Evolutionary conservation across 75 land plant genomes (phyloP), one percentile per base, ranked within the genome.

Genomic region (Adiantum capillusveneris): DNA sequence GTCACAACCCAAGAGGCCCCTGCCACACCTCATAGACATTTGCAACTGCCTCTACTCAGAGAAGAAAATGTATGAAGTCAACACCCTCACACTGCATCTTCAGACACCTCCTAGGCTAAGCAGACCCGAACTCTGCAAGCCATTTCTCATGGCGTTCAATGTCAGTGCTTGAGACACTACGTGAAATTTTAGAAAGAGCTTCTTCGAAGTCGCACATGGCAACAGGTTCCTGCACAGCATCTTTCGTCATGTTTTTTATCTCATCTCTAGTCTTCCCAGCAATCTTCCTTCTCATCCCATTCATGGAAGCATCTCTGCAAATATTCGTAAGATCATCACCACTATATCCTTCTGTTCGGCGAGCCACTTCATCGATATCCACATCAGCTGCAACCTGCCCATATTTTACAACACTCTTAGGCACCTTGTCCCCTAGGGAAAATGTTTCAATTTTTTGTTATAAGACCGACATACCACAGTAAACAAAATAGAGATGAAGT

Each of bases 151-250:
- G 97, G 56, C 85, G 80, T 60, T 91, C 97, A 19, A 91, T 82
- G 61, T 87, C 97, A 11, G 88, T 63, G 28, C 62, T 60, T 16
- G 94, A 88, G 50, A 92, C 97, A 64, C 95, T 88, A 0, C 82
- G 62, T 44, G 92, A 92, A 6, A 92, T 92, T 71, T 92, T 92
- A 41, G 50, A 51, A 12, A 92, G 60, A 11, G 97, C 97, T 74
- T 92, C 97, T 41, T 76, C 86, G 65, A 92, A 92, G 64, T 92
- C 97, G 28, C 90, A 86, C 97, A 88, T 92, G 57, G 98, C 96
- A 60, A 93, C 81, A 0, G 98, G 98, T 26, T 93, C 98, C 5
- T 94, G 76, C 52, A 93, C 83, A 41, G 91, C 87, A 53, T 93
- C 98, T 63, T 93, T 93, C 29, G 93, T 54, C 98, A 93, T 89